phyloP scores from a whole-genome alignment of 108 stramenopile species.

The Cyclotella sp. region DNA sequence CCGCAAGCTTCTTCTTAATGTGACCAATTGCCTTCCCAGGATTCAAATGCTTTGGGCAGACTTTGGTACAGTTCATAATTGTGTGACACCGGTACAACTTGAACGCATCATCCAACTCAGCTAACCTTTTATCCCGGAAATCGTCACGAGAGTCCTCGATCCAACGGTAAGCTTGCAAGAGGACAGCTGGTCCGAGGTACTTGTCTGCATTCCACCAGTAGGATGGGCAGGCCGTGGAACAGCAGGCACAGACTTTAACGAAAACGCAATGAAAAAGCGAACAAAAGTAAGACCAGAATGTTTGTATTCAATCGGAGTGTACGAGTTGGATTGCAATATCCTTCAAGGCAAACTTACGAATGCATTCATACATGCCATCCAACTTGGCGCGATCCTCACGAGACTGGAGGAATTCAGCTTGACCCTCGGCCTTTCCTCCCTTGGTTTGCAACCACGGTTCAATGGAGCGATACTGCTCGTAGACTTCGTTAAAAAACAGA shows the following conservation, averaged over 20 bases:
- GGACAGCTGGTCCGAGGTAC: slow-evolving; percentile 96
- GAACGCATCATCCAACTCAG: slow-evolving; percentile 95
- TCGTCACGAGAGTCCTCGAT: slow-evolving; percentile 97
- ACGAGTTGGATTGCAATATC: neutral
- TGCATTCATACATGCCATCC: slow-evolving; percentile 99
- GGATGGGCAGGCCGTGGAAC: slow-evolving; percentile 94
- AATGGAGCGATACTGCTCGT: slow-evolving; percentile 97
- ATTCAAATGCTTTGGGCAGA: slow-evolving; percentile 99
- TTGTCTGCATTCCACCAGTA: slow-evolving; percentile 99
- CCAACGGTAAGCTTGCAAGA: slow-evolving; percentile 98
- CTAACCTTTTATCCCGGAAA: slow-evolving; percentile 89
- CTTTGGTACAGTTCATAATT: slow-evolving; percentile 99
- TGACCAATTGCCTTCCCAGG: slow-evolving; percentile 98
- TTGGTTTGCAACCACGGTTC: slow-evolving; percentile 97
- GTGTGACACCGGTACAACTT: slow-evolving; percentile 98
- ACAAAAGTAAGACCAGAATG: neutral
- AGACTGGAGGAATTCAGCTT: slow-evolving; percentile 93
- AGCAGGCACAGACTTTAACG: slow-evolving; percentile 93
- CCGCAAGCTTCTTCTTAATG: slow-evolving; percentile 95
- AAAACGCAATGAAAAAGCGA: neutral
- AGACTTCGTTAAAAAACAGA: slow-evolving; percentile 51
- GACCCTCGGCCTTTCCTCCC: slow-evolving; percentile 69
- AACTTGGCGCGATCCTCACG: slow-evolving; percentile 89
- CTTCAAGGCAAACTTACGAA: slow-evolving; percentile 36
- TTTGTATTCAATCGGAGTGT: neutral